A percentile compares a stretch with the other conserved stretches of the same genome.
Evolutionary conservation across 192 early-diverging fungal genomes (phyloP).

Genomic region (Backusella morwellensis): DNA sequence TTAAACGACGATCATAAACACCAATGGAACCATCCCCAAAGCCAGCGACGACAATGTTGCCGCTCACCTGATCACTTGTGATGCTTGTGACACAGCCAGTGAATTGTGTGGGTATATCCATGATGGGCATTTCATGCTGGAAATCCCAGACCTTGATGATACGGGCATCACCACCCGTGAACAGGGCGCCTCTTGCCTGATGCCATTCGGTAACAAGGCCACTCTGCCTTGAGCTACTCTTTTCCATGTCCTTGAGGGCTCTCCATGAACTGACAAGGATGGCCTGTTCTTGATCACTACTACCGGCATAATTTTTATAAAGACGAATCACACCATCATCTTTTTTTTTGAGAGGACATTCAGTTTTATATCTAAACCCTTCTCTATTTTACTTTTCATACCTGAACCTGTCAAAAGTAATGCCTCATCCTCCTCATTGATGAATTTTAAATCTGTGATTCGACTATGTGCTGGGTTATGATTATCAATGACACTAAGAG

Average conservation of each 20-base stretch:
- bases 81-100: slow-evolving; percentile 59
- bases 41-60: slow-evolving; percentile 68
- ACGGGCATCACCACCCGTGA: slow-evolving; percentile 65
- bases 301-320: slow-evolving; percentile 66
- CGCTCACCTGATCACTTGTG: slow-evolving; percentile 59
- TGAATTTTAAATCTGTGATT: slow-evolving; percentile 76
- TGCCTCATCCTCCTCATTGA: slow-evolving; percentile 89
- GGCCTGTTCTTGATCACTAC: slow-evolving; percentile 45
- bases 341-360: slow-evolving; percentile 22
- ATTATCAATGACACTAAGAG: slow-evolving; percentile 67
- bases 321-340: slow-evolving; percentile 77
- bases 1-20: slow-evolving; percentile 65
- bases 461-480: slow-evolving; percentile 64
- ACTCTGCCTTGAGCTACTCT: slow-evolving; percentile 48
- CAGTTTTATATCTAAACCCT: not conserved
- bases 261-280: slow-evolving; percentile 76
- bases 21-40: slow-evolving; percentile 73
- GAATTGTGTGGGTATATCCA: slow-evolving; percentile 57
- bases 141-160: slow-evolving; percentile 82
- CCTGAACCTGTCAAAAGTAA: slow-evolving; percentile 84
- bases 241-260: slow-evolving; percentile 66
- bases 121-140: slow-evolving; percentile 64
- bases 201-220: slow-evolving; percentile 80
- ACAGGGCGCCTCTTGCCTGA: slow-evolving; percentile 62
- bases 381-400: slow-evolving; percentile 18